Evolutionary conservation across 192 early-diverging fungal species (phyloP).

Genomic region (Entomortierella parvispora): DNA sequence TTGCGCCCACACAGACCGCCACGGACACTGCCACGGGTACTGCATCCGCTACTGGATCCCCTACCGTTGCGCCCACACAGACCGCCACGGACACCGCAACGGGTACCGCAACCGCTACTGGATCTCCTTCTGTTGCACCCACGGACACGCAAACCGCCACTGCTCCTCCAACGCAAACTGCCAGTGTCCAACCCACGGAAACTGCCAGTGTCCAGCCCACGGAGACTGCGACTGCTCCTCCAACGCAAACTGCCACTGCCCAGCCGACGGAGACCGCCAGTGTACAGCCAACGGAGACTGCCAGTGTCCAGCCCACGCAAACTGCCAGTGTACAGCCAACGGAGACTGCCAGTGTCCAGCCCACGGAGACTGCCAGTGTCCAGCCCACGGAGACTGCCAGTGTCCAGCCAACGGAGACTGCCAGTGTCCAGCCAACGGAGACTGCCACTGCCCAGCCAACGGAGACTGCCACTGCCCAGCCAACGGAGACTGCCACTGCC

Average conservation of each 20-base stretch:
- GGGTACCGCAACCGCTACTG: slow-evolving; percentile 7
- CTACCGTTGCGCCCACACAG: neutral
- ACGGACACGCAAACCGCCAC: neutral
- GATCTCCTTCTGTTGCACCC: neutral
- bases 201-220: slow-evolving; percentile 1
- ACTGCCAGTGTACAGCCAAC: too few species aligned
- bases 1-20: neutral
- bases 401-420: too few species aligned
- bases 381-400: too few species aligned
- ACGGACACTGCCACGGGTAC: slow-evolving; percentile 11
- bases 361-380: too few species aligned
- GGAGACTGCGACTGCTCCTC: neutral
- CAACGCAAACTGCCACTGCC: neutral
- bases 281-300: too few species aligned
- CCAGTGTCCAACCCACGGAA: too few species aligned
- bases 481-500: slow-evolving; percentile 4
- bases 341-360: too few species aligned
- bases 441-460: neutral
- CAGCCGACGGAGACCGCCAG: too few species aligned
- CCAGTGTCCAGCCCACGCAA: too few species aligned
- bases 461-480: slow-evolving; percentile 1
- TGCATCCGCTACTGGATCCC: slow-evolving; percentile 1
- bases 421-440: too few species aligned
- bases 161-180: slow-evolving; percentile 7
- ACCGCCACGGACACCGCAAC: slow-evolving; percentile 1